phyloP scores from a whole-genome alignment of 257 asterid species.

The Salvia miltiorrhiza region DNA sequence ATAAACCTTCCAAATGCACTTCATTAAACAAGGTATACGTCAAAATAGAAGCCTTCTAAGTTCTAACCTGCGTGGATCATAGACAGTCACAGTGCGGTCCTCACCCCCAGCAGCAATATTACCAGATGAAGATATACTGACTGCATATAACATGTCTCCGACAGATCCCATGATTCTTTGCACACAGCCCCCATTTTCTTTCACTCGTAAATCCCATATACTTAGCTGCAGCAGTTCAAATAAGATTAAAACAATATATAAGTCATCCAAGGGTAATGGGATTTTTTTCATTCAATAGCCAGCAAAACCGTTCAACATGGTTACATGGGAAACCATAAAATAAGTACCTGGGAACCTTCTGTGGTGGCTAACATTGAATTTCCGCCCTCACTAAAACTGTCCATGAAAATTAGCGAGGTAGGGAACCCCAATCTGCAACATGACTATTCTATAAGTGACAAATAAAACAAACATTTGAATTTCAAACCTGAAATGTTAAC shows the following conservation, averaged over 20 bases:
- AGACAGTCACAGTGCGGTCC: slow-evolving; percentile 80
- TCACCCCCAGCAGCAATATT: slow-evolving; percentile 81
- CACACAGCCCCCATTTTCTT: slow-evolving; percentile 92
- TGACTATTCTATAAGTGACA: slow-evolving; percentile 7
- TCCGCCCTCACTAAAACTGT: slow-evolving; percentile 44
- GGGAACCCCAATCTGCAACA: slow-evolving; percentile 82
- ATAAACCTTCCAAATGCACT: background rate
- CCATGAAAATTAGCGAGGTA: slow-evolving; percentile 61
- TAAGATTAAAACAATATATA: background rate
- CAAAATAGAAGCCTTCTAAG: slow-evolving; percentile 24
- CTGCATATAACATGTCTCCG: slow-evolving; percentile 71
- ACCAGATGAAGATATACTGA: slow-evolving; percentile 69
- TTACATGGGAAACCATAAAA: slow-evolving; percentile 11
- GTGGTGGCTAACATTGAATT: slow-evolving; percentile 62
- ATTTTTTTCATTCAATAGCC: background rate
- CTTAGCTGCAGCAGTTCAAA: slow-evolving; percentile 51
- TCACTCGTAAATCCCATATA: slow-evolving; percentile 85
- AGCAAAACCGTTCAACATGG: slow-evolving; percentile 6
- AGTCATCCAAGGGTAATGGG: background rate
- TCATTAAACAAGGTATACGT: background rate
- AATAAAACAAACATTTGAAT: slow-evolving; percentile 9
- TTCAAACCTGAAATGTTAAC: background rate
- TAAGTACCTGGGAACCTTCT: slow-evolving; percentile 89
- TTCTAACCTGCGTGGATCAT: slow-evolving; percentile 89
- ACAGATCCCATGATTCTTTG: slow-evolving; percentile 74